Percentiles rank a stretch among this genome's conserved stretches.
These are phyloP conservation scores for apple (Malus domestica) DNA, from an alignment of 306 rosid genomes.

Conservation along the genomic window ASM211411v1 NC_041798.1:6063501-6064000, in stretches of 20 bases:
- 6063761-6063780: background rate
- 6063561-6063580: background rate
- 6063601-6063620: background rate
- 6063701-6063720: background rate
- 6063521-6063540: background rate
- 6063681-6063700: background rate
- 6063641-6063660: background rate
- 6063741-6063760: background rate
- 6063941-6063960: background rate
- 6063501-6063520: background rate
- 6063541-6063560: background rate
- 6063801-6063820: constrained; percentile 10
- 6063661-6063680: background rate
- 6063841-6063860: background rate
- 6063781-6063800: constrained; percentile 8
- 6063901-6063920: constrained; percentile 69
- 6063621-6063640: background rate
- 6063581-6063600: background rate
- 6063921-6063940: background rate
- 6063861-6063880: constrained; percentile 44
- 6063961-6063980: background rate
- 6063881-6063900: constrained; percentile 47
- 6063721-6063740: background rate
- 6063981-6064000: no score
- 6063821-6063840: background rate